A percentile compares a stretch with the other conserved stretches of the same genome.
phyloP scores from a whole-genome alignment of 345 rosid genomes.

The Erodium maritimum region DNA sequence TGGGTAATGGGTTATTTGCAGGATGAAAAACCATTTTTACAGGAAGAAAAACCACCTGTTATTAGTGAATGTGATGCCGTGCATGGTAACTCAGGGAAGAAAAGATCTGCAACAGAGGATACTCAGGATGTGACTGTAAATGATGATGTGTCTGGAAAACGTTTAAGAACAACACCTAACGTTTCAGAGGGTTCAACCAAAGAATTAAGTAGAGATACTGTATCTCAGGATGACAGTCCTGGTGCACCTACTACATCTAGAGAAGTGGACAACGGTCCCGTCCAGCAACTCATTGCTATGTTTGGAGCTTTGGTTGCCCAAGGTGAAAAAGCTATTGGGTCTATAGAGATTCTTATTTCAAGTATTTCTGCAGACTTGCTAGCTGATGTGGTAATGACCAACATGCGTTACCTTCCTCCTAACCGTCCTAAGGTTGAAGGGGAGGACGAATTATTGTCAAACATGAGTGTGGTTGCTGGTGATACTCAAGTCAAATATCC shows the following conservation, averaged over 20 bases:
- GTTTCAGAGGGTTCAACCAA: conserved; percentile 48
- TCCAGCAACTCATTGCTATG: conserved; percentile 85
- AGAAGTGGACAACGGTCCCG: conserved; percentile 59
- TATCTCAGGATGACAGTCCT: conserved; percentile 33
- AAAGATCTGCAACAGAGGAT: conserved; percentile 56
- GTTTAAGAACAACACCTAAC: conserved; percentile 45
- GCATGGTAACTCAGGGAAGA: conserved; percentile 34
- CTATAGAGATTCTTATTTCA: conserved; percentile 84
- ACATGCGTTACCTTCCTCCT: conserved; percentile 67
- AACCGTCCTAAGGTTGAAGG: conserved; percentile 36
- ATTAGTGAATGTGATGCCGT: conserved; percentile 28
- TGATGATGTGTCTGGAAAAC: conserved; percentile 49
- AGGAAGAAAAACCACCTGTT: conserved; percentile 28
- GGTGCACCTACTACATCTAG: conserved; percentile 29
- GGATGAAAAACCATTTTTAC: conserved; percentile 32
- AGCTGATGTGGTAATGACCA: conserved; percentile 93
- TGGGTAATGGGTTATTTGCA: conserved; percentile 21
- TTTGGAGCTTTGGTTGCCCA: conserved; percentile 93
- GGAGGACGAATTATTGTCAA: conserved; percentile 38
- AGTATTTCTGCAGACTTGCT: conserved; percentile 89
- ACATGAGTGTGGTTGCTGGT: conserved; percentile 62
- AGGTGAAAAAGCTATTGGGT: conserved; percentile 82
- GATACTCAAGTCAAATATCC: conserved; percentile 59
- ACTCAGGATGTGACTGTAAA: conserved; percentile 35
- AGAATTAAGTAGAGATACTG: conserved; percentile 26